Conservation (phyloP, 306 rosid species). For the Carpinus viminea region DNA sequence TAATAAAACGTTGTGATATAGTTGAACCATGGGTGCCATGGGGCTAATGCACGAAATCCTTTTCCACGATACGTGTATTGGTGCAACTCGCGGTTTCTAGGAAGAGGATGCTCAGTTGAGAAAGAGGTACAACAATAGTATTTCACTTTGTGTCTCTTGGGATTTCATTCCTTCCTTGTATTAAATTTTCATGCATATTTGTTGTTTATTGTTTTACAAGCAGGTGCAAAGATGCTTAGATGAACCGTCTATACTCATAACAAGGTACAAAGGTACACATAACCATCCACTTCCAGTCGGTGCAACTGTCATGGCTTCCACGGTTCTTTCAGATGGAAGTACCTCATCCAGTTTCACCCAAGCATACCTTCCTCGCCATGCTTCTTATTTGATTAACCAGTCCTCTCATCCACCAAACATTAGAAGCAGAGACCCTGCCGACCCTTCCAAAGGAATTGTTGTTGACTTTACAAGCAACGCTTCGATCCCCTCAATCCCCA, state of each 20-base stretch:
- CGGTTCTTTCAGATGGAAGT: conserved; percentile 38
- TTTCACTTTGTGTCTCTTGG: neutral
- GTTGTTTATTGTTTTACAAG: neutral
- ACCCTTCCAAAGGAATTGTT: conserved; percentile 61
- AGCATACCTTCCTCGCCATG: conserved; percentile 27
- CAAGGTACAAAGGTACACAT: conserved; percentile 93
- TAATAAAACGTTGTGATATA: too few species aligned
- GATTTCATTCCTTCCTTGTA: neutral
- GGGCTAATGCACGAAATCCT: conserved; percentile 26
- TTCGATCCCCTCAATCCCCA: conserved; percentile 20
- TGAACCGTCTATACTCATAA: conserved; percentile 88
- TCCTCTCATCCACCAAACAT: conserved; percentile 24
- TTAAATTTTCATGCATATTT: too few species aligned
- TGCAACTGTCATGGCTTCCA: conserved; percentile 88
- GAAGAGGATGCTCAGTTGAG: conserved; percentile 78
- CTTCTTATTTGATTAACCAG: neutral
- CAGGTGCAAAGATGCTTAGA: conserved; percentile 95
- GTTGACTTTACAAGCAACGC: conserved; percentile 58
- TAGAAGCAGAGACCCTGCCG: conserved; percentile 44
- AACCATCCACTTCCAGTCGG: conserved; percentile 94
- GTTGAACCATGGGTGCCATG: too few species aligned
- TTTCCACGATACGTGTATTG: conserved; percentile 95
- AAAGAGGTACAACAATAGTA: conserved; percentile 19
- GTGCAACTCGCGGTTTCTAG: too few species aligned
- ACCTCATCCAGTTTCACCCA: conserved; percentile 36